These are phyloP conservation scores for Carex arenaria DNA, from an alignment of 202 grass and related monocot genomes.

Conservation along the genomic window DNA sequence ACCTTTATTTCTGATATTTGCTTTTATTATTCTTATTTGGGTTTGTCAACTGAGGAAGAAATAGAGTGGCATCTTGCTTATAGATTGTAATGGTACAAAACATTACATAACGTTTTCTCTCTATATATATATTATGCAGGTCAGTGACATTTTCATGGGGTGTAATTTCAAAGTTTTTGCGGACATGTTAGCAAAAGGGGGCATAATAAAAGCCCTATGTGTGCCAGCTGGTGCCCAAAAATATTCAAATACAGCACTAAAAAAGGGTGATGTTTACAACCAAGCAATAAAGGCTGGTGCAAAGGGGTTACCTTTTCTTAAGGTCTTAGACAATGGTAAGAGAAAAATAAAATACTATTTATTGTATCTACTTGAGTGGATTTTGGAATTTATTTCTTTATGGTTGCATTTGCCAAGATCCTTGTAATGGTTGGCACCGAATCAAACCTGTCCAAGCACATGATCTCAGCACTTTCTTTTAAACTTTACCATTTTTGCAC, in stretches of 20 bases:
- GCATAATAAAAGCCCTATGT: slow-evolving; percentile 70
- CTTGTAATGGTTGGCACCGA: neutral
- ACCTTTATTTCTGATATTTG: neutral
- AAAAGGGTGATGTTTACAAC: slow-evolving; percentile 79
- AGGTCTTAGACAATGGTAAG: slow-evolving; percentile 84
- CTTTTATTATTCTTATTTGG: slow-evolving; percentile 12
- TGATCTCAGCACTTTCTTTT: neutral
- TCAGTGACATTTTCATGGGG: slow-evolving; percentile 52
- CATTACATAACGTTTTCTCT: slow-evolving; percentile 12
- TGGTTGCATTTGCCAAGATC: neutral
- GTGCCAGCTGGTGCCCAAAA: slow-evolving; percentile 62
- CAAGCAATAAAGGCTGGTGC: slow-evolving; percentile 91
- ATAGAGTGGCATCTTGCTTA: neutral
- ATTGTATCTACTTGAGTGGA: neutral
- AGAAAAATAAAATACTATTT: neutral
- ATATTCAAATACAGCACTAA: slow-evolving; percentile 93
- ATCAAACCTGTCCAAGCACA: neutral
- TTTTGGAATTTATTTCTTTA: neutral
- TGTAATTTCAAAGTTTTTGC: slow-evolving; percentile 91
- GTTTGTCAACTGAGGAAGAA: neutral
- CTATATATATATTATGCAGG: slow-evolving; percentile 44
- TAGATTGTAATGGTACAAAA: neutral
- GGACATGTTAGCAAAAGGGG: slow-evolving; percentile 72
- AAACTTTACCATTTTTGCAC: neutral
- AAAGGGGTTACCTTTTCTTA: slow-evolving; percentile 93